Evolutionary conservation across 1,284 basidiomycete species (phyloP), one percentile per base, ranked within the genome.

Genomic region (Ustilago trichophora): DNA sequence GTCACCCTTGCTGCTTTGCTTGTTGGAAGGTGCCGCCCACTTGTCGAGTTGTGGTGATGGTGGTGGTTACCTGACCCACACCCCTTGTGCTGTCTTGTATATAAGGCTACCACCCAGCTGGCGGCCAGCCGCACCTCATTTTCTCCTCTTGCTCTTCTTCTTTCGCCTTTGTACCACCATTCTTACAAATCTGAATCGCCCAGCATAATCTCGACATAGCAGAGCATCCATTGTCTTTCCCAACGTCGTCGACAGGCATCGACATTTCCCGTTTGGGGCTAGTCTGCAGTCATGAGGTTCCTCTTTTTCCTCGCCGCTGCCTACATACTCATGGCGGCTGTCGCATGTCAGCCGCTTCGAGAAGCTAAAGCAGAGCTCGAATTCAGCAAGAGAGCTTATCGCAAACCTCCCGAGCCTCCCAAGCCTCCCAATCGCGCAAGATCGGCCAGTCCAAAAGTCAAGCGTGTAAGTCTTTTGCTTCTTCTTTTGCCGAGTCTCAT

Each of bases 291-390:
- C 6, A 64, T 64, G 60, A 49, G 46, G 8, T 0, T 15, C 21
- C 26, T 64, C 13, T 40, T 25, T 29, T 29, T 56, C 15, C 48
- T 52, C 18, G 53, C 35, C 5, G 18, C 29, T 4, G 18, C 29
- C 21, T 64, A 64, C 36, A 24, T 64, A 15, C 41, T 64, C 18
- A 44, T 57, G 15, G 43, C 60, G 2, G 53, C 49, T 0, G 60
- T 57, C 6, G 53, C 53, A 0, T 48, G 60, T 19, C 60, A 53
- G 49, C 60, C 60, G 19, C 53, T 64, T 21, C 53, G 53, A n/a
- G 40, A 64, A n/a, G 60, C 49, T 27, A 31, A 19, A 16, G 25
- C 24, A 2, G 53, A 64, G 31, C 37, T 53, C 32, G 44, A 56
- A 38, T 37, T 47, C 40, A 51, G 58, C 47, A 55, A 22, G 16